Evolutionary conservation across 805 yeast species (phyloP).

Genomic region (Candida insectalens): DNA sequence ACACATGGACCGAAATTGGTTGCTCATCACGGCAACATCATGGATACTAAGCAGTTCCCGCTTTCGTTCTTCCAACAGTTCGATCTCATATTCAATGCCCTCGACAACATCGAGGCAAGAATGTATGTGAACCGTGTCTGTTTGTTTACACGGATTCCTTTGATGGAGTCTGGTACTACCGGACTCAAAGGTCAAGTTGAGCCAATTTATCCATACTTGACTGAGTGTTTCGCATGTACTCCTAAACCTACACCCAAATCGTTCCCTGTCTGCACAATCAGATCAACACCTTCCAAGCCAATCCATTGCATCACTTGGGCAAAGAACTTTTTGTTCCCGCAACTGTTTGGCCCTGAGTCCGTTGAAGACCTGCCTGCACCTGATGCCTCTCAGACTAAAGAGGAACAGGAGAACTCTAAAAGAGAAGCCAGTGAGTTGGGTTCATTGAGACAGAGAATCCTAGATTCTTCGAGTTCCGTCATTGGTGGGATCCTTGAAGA

Average conservation of each 20-base stretch:
- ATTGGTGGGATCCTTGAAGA: constrained; percentile 7
- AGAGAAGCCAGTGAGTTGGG: constrained; percentile 60
- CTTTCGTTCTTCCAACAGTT: constrained; percentile 72
- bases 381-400: constrained; percentile 54
- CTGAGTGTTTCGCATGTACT: constrained; percentile 93
- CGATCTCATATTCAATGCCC: constrained; percentile 76
- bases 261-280: constrained; percentile 91
- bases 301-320: constrained; percentile 98
- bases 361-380: constrained; percentile 17
- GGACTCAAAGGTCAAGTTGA: constrained; percentile 93
- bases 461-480: constrained; percentile 11
- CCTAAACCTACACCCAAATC: constrained; percentile 82
- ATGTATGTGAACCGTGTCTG: constrained; percentile 81
- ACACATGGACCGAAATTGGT: constrained; percentile 54
- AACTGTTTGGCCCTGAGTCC: constrained; percentile 46
- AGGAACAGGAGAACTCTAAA: constrained; percentile 53
- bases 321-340: constrained; percentile 77
- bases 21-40: constrained; percentile 82
- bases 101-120: constrained; percentile 90
- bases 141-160: constrained; percentile 59
- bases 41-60: constrained; percentile 65
- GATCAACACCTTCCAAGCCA: constrained; percentile 95
- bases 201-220: constrained; percentile 70
- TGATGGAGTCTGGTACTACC: constrained; percentile 91
- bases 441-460: constrained; percentile 31